These are phyloP conservation scores for Malassezia arunalokei DNA, from an alignment of 1,284 basidiomycete genomes.

Conservation along the genomic window DNA sequence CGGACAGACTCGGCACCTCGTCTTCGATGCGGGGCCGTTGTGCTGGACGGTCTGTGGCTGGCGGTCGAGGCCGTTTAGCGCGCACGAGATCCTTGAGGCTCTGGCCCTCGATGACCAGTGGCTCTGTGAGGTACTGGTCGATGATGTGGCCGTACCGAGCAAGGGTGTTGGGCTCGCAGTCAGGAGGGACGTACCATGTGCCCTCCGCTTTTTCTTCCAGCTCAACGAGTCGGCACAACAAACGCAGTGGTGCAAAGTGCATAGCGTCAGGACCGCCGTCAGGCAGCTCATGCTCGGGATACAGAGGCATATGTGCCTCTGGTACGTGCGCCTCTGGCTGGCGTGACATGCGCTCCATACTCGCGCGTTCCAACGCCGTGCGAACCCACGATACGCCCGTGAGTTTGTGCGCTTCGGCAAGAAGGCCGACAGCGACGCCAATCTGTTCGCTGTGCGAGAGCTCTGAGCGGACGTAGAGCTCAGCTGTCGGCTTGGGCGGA, in stretches of 20 bases:
- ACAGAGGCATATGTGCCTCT: not conserved
- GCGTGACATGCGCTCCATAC: conserved; percentile 20
- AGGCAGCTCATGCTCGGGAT: not conserved
- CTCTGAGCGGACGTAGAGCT: conserved; percentile 32
- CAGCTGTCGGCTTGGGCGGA: conserved; percentile 24
- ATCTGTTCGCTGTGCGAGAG: conserved; percentile 27
- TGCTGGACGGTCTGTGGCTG: not conserved
- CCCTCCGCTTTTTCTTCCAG: conserved; percentile 15
- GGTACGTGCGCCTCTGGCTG: not conserved
- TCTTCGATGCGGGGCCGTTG: not conserved
- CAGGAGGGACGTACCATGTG: conserved; percentile 34
- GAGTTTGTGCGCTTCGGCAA: conserved; percentile 38
- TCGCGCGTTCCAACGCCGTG: conserved; percentile 35
- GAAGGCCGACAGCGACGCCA: conserved; percentile 37
- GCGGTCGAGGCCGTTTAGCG: conserved; percentile 14
- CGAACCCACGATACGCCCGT: conserved; percentile 38
- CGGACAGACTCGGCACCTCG: conserved; percentile 9
- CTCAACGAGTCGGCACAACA: conserved; percentile 37
- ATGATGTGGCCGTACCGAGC: conserved; percentile 31
- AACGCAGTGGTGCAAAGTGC: conserved; percentile 1
- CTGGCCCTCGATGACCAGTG: conserved; percentile 20
- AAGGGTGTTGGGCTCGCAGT: conserved; percentile 23
- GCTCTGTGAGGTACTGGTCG: conserved; percentile 36
- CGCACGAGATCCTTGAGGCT: conserved; percentile 24
- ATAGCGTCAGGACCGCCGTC: not conserved